phyloP scores from a whole-genome alignment of 345 rosid species.

The Citrus hindsii region DNA sequence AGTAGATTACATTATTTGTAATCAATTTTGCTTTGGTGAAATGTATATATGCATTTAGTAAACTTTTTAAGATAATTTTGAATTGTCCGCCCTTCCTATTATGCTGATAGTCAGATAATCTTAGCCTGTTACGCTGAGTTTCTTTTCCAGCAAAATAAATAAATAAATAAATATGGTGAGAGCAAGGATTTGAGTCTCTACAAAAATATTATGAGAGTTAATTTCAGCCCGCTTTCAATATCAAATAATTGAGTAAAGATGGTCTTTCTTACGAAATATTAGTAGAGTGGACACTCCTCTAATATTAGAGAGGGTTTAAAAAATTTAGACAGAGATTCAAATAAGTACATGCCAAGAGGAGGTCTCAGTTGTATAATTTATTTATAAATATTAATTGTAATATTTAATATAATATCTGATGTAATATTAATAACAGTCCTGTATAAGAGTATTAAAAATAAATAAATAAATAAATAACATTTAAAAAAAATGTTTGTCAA shows the following conservation, averaged over 20 bases:
- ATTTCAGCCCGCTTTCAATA: accelerated
- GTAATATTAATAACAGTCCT: accelerated
- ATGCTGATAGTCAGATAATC: neutral
- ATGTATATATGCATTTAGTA: neutral
- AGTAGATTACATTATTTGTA: neutral
- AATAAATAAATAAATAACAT: too few relatives aligned
- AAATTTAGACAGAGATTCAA: accelerated
- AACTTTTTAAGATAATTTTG: neutral
- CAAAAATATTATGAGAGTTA: too few relatives aligned
- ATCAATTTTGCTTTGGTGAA: neutral
- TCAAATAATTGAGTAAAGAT: too few relatives aligned
- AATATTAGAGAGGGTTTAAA: too few relatives aligned
- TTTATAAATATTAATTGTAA: too few relatives aligned
- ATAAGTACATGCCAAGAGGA: accelerated
- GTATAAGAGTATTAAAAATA: too few relatives aligned
- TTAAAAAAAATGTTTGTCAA: neutral
- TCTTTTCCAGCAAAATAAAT: neutral
- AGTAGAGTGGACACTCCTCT: accelerated
- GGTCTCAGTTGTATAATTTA: too few relatives aligned
- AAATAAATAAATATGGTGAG: neutral
- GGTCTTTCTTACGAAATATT: accelerated
- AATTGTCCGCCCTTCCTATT: neutral
- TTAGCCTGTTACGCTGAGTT: neutral
- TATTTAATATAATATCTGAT: too few relatives aligned
- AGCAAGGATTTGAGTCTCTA: accelerated